Evolutionary conservation across 2,329 filamentous ascomycete species (phyloP).

Genomic region (Cytospora piceae): DNA sequence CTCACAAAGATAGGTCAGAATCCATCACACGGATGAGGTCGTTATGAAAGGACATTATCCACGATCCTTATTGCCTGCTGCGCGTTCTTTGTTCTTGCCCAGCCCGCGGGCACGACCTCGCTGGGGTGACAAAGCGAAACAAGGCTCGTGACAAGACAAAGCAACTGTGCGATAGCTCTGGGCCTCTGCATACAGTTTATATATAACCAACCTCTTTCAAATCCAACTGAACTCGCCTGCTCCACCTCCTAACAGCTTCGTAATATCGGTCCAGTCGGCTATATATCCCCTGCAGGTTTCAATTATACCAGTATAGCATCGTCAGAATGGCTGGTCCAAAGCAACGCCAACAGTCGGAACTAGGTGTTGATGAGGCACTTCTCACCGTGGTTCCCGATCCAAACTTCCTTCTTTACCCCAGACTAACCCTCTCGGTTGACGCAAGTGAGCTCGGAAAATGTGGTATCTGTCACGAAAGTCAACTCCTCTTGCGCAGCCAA

Average conservation of each 20-base stretch:
- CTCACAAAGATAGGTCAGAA: background rate
- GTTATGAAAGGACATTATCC: background rate
- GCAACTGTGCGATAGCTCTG: background rate
- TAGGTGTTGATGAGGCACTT: constrained; percentile 11
- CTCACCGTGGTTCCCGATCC: constrained; percentile 11
- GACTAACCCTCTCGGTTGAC: constrained; percentile 11
- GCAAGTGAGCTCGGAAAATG: constrained; percentile 5
- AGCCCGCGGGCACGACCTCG: too few species aligned
- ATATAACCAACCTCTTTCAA: background rate
- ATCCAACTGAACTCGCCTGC: background rate
- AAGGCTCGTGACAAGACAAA: background rate
- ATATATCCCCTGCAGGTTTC: too few species aligned
- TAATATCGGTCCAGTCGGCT: background rate
- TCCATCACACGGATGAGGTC: background rate
- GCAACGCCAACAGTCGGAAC: background rate
- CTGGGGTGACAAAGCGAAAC: background rate
- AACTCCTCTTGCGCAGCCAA: constrained; percentile 1
- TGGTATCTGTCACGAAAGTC: constrained; percentile 20
- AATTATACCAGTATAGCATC: background rate
- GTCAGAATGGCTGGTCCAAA: background rate
- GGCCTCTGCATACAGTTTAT: background rate
- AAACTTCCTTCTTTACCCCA: constrained; percentile 24
- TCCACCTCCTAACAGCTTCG: background rate
- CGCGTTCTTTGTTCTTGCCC: background rate
- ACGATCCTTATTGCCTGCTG: background rate